These are phyloP conservation scores for Botrytis byssoidea DNA, from an alignment of 2,329 filamentous ascomycete genomes.

Conservation along the genomic window DNA sequence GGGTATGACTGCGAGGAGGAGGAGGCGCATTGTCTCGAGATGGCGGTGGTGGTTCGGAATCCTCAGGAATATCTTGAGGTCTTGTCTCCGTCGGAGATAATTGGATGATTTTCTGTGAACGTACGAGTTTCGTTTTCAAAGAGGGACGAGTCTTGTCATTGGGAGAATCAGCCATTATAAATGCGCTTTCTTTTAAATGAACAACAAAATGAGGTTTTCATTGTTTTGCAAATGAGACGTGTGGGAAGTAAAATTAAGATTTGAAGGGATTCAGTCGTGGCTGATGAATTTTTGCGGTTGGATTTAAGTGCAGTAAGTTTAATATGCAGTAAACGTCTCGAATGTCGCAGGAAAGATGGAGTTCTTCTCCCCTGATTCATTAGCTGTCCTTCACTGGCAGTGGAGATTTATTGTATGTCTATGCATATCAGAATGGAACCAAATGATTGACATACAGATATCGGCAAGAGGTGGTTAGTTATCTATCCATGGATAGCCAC, in stretches of 20 bases:
- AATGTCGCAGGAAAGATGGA: constrained; percentile 17
- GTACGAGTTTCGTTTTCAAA: constrained; percentile 48
- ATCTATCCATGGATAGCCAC: neutral
- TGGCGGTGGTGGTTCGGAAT: constrained; percentile 41
- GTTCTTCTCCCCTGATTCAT: constrained; percentile 9
- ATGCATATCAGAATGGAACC: neutral
- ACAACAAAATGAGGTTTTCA: constrained; percentile 21
- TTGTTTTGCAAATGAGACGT: constrained; percentile 16
- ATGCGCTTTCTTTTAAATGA: constrained; percentile 30
- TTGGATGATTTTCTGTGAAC: constrained; percentile 53
- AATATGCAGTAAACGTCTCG: constrained; percentile 17
- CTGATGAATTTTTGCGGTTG: constrained; percentile 19
- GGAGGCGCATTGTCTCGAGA: constrained; percentile 35
- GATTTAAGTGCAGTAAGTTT: constrained; percentile 12
- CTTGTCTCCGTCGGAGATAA: constrained; percentile 41
- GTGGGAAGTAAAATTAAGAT: constrained; percentile 4
- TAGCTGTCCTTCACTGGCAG: constrained; percentile 17
- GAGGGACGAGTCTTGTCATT: constrained; percentile 38
- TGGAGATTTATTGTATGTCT: neutral
- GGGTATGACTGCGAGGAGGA: constrained; percentile 58
- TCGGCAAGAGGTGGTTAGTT: neutral
- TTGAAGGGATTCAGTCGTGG: constrained; percentile 13
- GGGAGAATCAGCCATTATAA: constrained; percentile 39
- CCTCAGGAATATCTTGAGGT: constrained; percentile 41
- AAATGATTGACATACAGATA: neutral